Base-by-base conservation (phyloP, 2,329 filamentous ascomycete species). In the Aciculosporium take region DNA sequence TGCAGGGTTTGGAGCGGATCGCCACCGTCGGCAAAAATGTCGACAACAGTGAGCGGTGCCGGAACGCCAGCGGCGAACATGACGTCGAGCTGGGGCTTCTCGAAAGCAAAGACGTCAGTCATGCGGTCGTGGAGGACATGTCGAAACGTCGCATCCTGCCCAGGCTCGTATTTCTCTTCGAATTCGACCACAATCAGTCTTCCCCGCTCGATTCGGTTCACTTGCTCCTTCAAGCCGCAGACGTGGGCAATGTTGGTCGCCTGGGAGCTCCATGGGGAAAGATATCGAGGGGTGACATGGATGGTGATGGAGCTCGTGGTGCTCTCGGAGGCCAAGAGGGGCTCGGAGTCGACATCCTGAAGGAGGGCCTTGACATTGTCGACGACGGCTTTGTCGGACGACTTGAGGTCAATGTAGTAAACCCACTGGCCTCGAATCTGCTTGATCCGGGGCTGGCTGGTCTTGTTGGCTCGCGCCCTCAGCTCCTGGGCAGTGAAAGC, bases 201-300 rank as follows among this genome's bases (percentile, higher is more conserved):
- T 40, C 88, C 91, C 51, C 87, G 77, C 65, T 98, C 91, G 50
- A 96, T 84, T 44, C 89, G 80, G 56, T 80, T 74, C 24, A 82
- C 72, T 40, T 76, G 63, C 32, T 72, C 66, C 51, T 79, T 76
- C 45, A 96, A 68, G 21, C 84, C 88, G 58, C 89, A 96, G 25
- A 95, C 89, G 50, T 91, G 79, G 41, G 89, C 83, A 59, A 96
- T 95, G 58, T 79, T 89, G 36, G 89, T 94, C 23, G 88, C 89
- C 62, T 95, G 88, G 43, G 88, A 94, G 63, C 87, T 95, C 91
- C 91, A 98, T 57, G 91, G 91, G 31, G 88, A 95, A 51, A 94
- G 88, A 53, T 84, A 83, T 50, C 89, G 76, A 17, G 89, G 89
- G 36, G 74, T 78, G 44, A 94, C 72, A 57, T 87, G 85, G 57